Conservation (phyloP, 192 early-diverging fungal species). For the Coemansia sp. region DNA sequence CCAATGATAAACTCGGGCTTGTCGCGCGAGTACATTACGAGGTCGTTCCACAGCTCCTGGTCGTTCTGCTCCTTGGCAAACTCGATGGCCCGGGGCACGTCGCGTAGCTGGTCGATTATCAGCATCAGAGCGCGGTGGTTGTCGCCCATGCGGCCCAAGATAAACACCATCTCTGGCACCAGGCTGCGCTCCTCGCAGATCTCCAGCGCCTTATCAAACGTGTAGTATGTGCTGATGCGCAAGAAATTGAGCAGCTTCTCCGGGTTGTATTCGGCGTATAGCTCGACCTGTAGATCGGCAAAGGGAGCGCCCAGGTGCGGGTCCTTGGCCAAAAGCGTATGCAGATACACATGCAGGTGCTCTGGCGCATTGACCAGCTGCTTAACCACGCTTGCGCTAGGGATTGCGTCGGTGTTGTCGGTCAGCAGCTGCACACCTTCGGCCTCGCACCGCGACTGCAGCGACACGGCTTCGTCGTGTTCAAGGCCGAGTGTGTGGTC, state of each 20-base stretch:
- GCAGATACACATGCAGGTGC: conserved; percentile 85
- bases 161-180: conserved; percentile 96
- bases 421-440: conserved; percentile 80
- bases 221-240: conserved; percentile 69
- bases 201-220: conserved; percentile 64
- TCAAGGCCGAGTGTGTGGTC: conserved; percentile 36
- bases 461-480: conserved; percentile 1
- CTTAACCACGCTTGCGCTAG: conserved; percentile 61
- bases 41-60: conserved; percentile 91
- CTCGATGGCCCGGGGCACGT: conserved; percentile 94
- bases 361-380: conserved; percentile 59
- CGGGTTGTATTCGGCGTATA: conserved; percentile 90
- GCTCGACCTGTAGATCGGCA: conserved; percentile 73
- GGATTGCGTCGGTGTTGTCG: conserved; percentile 77
- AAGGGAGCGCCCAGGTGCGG: conserved; percentile 65
- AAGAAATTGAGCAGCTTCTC: conserved; percentile 79
- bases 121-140: conserved; percentile 88
- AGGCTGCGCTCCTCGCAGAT: conserved; percentile 81
- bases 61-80: conserved; percentile 98
- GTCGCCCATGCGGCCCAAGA: conserved; percentile 96
- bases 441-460: conserved; percentile 43
- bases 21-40: conserved; percentile 88
- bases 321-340: conserved; percentile 68
- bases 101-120: conserved; percentile 83
- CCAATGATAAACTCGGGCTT: conserved; percentile 97